Conservation (phyloP, 805 yeast species). For the Pichia exigua region DNA sequence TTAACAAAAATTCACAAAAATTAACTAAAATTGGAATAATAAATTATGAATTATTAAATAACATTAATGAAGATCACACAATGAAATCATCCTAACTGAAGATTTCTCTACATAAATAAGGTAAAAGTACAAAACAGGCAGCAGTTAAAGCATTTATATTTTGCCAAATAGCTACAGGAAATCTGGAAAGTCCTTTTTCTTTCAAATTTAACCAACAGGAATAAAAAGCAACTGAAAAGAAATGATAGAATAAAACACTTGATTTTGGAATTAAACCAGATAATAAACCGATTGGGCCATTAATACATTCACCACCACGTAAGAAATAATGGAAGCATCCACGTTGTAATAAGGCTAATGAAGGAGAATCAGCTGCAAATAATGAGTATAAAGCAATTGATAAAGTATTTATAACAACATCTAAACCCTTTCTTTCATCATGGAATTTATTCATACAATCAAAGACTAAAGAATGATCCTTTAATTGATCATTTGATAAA, state of each 20-base stretch:
- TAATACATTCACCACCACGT: slow-evolving; percentile 73
- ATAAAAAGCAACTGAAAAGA: slow-evolving; percentile 85
- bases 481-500: slow-evolving; percentile 43
- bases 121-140: slow-evolving; percentile 73
- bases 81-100: slow-evolving; percentile 9
- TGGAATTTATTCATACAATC: slow-evolving; percentile 62
- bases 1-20: too few relatives aligned
- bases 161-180: slow-evolving; percentile 67
- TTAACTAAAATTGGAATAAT: too few relatives aligned
- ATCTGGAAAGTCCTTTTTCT: slow-evolving; percentile 54
- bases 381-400: slow-evolving; percentile 85
- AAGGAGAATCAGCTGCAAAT: slow-evolving; percentile 75
- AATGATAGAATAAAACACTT: slow-evolving; percentile 67
- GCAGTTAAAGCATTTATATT: slow-evolving; percentile 60
- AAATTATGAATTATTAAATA: background rate
- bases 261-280: slow-evolving; percentile 80
- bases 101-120: slow-evolving; percentile 43
- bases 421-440: slow-evolving; percentile 66
- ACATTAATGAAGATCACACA: background rate
- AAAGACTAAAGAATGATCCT: slow-evolving; percentile 48
- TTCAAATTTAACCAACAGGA: slow-evolving; percentile 62
- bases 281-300: slow-evolving; percentile 74
- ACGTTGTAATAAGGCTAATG: slow-evolving; percentile 61
- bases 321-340: slow-evolving; percentile 88
- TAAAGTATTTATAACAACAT: slow-evolving; percentile 79